Percentiles rank a stretch among this genome's conserved stretches.
Evolutionary conservation across 1,139 yeast species (phyloP).

Genomic region (Maudiozyma humilis): DNA sequence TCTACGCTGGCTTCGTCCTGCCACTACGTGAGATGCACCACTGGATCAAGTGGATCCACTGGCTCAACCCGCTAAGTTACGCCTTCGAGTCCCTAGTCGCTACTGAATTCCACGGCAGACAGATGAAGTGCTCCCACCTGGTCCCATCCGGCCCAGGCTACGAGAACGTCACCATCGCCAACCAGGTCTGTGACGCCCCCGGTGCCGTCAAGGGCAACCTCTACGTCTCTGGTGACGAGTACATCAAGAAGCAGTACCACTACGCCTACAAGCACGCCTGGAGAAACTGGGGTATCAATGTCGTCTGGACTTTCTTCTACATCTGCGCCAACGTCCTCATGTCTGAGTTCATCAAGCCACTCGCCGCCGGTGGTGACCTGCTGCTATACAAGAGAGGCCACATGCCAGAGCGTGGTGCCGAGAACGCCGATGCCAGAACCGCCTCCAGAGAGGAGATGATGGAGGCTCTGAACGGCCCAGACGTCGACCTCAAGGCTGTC

Average conservation of each 20-base stretch:
- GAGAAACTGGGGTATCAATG: conserved; percentile 57
- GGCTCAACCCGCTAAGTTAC: conserved; percentile 49
- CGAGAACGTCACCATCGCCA: conserved; percentile 33
- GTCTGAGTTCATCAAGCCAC: conserved; percentile 45
- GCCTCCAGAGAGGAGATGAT: conserved; percentile 39
- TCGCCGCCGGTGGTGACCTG: conserved; percentile 51
- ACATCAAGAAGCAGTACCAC: conserved; percentile 35
- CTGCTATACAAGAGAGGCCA: conserved; percentile 49
- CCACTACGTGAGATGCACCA: conserved; percentile 53
- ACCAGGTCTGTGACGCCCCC: conserved; percentile 41
- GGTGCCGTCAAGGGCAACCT: conserved; percentile 42
- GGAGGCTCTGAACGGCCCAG: conserved; percentile 36
- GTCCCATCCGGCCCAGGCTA: conserved; percentile 52
- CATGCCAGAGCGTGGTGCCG: conserved; percentile 38
- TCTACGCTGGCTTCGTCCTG: conserved; percentile 54
- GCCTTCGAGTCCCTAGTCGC: conserved; percentile 49
- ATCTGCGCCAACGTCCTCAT: conserved; percentile 39
- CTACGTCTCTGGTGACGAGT: conserved; percentile 43
- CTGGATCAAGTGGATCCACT: conserved; percentile 58
- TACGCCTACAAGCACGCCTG: conserved; percentile 48
- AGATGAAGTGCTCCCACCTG: conserved; percentile 40
- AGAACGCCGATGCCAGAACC: conserved; percentile 36
- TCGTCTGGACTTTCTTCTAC: conserved; percentile 49
- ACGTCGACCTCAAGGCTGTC: conserved; percentile 34
- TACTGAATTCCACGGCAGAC: conserved; percentile 48